phyloP scores from a whole-genome alignment of 2,329 filamentous ascomycete species.

The Venturia effusa region DNA sequence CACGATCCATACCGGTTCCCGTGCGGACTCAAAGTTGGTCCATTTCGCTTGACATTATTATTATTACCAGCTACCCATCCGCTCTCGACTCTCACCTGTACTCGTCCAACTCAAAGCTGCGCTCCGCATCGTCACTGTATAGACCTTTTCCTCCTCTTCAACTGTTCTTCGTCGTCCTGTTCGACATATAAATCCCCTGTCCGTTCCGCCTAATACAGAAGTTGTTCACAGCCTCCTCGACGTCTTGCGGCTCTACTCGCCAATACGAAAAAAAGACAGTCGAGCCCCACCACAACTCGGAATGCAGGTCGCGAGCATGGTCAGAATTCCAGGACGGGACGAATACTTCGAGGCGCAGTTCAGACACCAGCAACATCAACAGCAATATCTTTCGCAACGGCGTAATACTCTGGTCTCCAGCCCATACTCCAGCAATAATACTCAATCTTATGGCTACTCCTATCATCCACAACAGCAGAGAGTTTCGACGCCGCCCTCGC shows the following conservation, averaged over 20 bases:
- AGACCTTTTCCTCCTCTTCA: neutral
- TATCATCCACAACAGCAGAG: slow-evolving; percentile 27
- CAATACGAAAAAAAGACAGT: neutral
- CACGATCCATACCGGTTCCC: neutral
- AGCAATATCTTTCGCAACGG: neutral
- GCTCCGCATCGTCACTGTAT: neutral
- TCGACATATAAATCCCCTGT: neutral
- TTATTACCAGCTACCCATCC: neutral
- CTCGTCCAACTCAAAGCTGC: neutral
- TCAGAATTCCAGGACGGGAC: slow-evolving; percentile 23
- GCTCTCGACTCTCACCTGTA: neutral
- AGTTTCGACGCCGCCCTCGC: slow-evolving; percentile 56
- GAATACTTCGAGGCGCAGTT: slow-evolving; percentile 11
- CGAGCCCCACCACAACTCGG: neutral
- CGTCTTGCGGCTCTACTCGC: neutral
- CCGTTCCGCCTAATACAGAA: neutral
- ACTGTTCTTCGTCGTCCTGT: neutral
- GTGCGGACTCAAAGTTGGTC: neutral
- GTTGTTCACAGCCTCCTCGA: neutral
- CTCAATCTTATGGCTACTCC: slow-evolving; percentile 26
- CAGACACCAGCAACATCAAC: slow-evolving; percentile 13
- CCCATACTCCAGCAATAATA: slow-evolving; percentile 12
- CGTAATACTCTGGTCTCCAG: slow-evolving; percentile 10
- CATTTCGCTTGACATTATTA: neutral
- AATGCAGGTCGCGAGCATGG: slow-evolving; percentile 34